phyloP scores from a whole-genome alignment of 2,329 filamentous ascomycete genomes.

The Byssothecium circinans region DNA sequence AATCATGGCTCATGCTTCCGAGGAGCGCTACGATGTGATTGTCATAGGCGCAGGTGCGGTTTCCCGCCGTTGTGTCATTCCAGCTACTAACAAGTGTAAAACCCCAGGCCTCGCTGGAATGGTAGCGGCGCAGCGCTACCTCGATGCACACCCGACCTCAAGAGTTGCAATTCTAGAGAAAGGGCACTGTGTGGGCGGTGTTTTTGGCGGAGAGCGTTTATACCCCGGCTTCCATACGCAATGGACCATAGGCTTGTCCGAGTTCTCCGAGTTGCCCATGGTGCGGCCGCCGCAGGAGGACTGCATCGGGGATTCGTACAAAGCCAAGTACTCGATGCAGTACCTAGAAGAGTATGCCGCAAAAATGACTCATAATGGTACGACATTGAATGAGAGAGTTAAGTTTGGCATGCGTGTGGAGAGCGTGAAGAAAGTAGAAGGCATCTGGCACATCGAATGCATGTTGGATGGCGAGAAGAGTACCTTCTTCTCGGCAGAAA shows the following conservation, averaged over 20 bases:
- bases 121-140: constrained; percentile 14
- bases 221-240: constrained; percentile 19
- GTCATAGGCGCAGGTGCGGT: no score
- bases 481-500: constrained; percentile 2
- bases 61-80: no score
- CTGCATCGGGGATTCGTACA: constrained; percentile 12
- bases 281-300: constrained; percentile 16
- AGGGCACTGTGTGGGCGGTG: constrained; percentile 15
- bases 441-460: constrained; percentile 9
- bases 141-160: constrained; percentile 14
- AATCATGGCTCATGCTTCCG: no score
- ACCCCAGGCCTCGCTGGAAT: constrained; percentile 18
- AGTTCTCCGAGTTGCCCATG: constrained; percentile 20
- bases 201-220: constrained; percentile 10
- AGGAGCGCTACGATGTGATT: no score
- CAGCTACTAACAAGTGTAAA: no score
- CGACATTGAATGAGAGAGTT: constrained; percentile 11
- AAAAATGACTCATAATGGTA: not conserved
- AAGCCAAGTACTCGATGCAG: constrained; percentile 16
- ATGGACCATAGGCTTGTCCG: constrained; percentile 19
- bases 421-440: constrained; percentile 10
- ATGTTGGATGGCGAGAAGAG: not conserved
- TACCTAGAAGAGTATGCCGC: constrained; percentile 20
- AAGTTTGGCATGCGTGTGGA: constrained; percentile 9
- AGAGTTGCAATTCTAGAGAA: constrained; percentile 14